Percentiles rank a stretch among this genome's conserved stretches.
phyloP scores from a whole-genome alignment of 75 land plant species.

The Selaginella tamariscina region DNA sequence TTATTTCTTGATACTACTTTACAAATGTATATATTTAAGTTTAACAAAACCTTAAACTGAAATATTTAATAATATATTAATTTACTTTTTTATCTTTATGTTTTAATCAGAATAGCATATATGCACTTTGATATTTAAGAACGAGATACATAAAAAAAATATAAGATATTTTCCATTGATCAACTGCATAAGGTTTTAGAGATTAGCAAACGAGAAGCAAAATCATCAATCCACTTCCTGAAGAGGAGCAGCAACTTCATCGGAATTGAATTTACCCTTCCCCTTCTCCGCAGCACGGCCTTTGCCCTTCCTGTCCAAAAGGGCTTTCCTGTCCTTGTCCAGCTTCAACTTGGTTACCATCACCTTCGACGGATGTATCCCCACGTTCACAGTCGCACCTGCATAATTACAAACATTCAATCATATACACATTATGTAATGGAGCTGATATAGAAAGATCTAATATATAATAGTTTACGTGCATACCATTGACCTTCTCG shows the following conservation, averaged over 20 bases:
- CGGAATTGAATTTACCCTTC: constrained; percentile 47
- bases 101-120: too few relatives aligned
- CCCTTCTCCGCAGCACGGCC: constrained; percentile 48
- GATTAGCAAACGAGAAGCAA: too few relatives aligned
- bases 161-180: too few relatives aligned
- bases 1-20: too few relatives aligned
- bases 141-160: too few relatives aligned
- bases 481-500: constrained; percentile 46
- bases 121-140: too few relatives aligned
- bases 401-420: background rate
- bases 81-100: too few relatives aligned
- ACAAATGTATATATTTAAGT: too few relatives aligned
- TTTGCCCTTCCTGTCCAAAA: constrained; percentile 42
- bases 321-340: constrained; percentile 47
- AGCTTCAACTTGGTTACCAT: constrained; percentile 46
- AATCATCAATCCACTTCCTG: constrained; percentile 48
- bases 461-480: background rate
- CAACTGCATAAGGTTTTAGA: too few relatives aligned
- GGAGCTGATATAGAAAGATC: background rate
- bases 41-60: too few relatives aligned
- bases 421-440: background rate
- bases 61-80: too few relatives aligned
- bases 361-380: constrained; percentile 46
- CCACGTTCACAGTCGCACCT: constrained; percentile 49
- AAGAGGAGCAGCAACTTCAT: constrained; percentile 44